These are phyloP conservation scores for Hyparrhenia diplandra DNA, from an alignment of 176 grass and related monocot genomes.

Conservation along the genomic window DNA sequence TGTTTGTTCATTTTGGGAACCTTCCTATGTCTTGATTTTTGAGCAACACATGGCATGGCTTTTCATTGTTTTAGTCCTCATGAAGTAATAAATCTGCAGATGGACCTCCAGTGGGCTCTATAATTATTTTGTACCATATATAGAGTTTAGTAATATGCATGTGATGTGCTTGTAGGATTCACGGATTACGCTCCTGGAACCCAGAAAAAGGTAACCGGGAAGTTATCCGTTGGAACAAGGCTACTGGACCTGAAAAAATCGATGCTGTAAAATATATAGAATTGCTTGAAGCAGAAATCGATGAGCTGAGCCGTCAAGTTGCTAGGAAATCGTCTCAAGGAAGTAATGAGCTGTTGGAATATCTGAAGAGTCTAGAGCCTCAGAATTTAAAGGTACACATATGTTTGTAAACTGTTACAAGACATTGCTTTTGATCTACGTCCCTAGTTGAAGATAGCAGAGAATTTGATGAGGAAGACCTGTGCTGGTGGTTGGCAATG, in stretches of 20 bases:
- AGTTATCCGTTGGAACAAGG: conserved; percentile 91
- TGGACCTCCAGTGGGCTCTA: background rate
- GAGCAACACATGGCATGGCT: background rate
- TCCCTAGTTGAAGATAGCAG: background rate
- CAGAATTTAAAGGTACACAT: conserved; percentile 87
- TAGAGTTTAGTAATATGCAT: conserved; percentile 9
- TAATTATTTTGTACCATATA: background rate
- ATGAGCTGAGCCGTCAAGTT: conserved; percentile 75
- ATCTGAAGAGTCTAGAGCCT: conserved; percentile 82
- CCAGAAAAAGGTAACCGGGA: conserved; percentile 88
- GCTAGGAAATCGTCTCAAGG: conserved; percentile 56
- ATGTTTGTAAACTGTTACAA: background rate
- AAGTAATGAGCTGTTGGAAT: conserved; percentile 84
- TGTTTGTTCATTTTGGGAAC: conserved; percentile 10
- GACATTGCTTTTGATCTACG: background rate
- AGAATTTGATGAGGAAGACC: background rate
- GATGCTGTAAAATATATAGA: conserved; percentile 91
- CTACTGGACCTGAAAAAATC: conserved; percentile 82
- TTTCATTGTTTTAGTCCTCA: background rate
- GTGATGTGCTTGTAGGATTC: conserved; percentile 40
- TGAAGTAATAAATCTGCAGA: background rate
- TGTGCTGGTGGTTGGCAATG: background rate
- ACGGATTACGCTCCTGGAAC: conserved; percentile 78
- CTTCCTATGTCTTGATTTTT: background rate
- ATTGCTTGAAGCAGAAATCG: conserved; percentile 85